phyloP scores from a whole-genome alignment of 768 basidiomycete genomes.

The Vararia minispora region DNA sequence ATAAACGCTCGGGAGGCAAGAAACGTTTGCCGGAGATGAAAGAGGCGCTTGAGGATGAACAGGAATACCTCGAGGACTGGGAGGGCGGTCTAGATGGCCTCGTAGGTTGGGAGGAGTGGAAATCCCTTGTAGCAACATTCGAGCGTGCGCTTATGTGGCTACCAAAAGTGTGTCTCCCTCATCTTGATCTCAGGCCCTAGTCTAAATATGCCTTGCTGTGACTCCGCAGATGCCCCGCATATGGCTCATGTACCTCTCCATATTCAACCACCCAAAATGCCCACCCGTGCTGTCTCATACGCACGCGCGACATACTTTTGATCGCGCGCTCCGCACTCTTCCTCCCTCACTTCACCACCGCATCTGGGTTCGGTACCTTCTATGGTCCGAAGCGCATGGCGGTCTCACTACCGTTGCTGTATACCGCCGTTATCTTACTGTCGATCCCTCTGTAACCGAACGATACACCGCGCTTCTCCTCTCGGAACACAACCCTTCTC shows the following conservation, averaged over 20 bases:
- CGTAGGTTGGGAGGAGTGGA: conserved; percentile 98
- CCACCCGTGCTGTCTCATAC: conserved; percentile 77
- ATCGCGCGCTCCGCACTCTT: conserved; percentile 86
- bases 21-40: conserved; percentile 91
- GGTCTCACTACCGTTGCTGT: conserved; percentile 69
- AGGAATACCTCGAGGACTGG: conserved; percentile 75
- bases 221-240: conserved; percentile 68
- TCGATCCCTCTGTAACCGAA: conserved; percentile 76
- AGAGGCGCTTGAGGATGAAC: conserved; percentile 80
- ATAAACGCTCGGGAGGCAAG: conserved; percentile 74
- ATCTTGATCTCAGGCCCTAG: not conserved
- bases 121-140: conserved; percentile 71
- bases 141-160: conserved; percentile 94
- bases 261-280: conserved; percentile 84
- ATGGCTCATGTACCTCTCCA: conserved; percentile 88
- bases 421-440: conserved; percentile 80
- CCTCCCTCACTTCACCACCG: conserved; percentile 87
- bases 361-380: conserved; percentile 86
- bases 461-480: conserved; percentile 64
- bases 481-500: conserved; percentile 39
- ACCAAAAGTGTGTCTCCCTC: conserved; percentile 52
- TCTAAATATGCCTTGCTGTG: not conserved
- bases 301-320: conserved; percentile 89
- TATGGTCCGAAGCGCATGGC: conserved; percentile 82
- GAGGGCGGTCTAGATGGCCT: conserved; percentile 76